Base-by-base conservation (phyloP, 2,329 filamentous ascomycete species). In the Cladophialophora exuberans region DNA sequence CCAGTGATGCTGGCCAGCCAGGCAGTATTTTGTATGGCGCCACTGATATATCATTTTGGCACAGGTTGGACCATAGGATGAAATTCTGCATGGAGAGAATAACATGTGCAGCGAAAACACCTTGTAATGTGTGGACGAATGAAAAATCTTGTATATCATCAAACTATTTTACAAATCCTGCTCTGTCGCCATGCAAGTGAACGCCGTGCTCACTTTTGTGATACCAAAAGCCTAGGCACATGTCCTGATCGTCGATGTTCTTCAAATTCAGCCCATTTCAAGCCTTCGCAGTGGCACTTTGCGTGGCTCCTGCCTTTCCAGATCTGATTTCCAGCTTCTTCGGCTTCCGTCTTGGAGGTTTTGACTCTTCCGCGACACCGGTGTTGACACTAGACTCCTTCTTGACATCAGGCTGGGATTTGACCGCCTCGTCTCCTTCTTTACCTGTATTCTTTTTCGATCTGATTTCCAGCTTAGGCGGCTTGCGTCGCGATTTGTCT, bases 321-420 rank as follows among this genome's bases (percentile, higher is more conserved):
- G 54, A 57, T 39, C 57, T 45, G 39, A 60, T 52, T 31, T 60
- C 54, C 11, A 60, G 44, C 36, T 60, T 60, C 45, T 43, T 48
- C 6, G 57, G 56, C 20, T 56, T 59, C 22, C 36, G 51, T 33
- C 43, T 46, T 20, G 53, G 47, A 25, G 53, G 52, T 17, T 45
- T 56, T 23, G 52, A 52, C 30, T 59, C 52, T 11, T 52, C 49
- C 6, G 41, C 22, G n/a, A 52, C 30, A n/a, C 30, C 48, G n/a
- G 26, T 38, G 18, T 58, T 36, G n/a, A 52, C 42, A 38, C 20
- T 39, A 6, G 33, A 6, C 7, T 17, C 41, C 39, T 43, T 39
- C 13, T 35, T 41, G 3, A 25, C 20, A 4, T 39, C 28, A 20
- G 41, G 7, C 22, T 46, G 6, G 17, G 36, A 17, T 23, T 49